Conservation (phyloP, 2,329 filamentous ascomycete species). For the Nemania sp. region DNA sequence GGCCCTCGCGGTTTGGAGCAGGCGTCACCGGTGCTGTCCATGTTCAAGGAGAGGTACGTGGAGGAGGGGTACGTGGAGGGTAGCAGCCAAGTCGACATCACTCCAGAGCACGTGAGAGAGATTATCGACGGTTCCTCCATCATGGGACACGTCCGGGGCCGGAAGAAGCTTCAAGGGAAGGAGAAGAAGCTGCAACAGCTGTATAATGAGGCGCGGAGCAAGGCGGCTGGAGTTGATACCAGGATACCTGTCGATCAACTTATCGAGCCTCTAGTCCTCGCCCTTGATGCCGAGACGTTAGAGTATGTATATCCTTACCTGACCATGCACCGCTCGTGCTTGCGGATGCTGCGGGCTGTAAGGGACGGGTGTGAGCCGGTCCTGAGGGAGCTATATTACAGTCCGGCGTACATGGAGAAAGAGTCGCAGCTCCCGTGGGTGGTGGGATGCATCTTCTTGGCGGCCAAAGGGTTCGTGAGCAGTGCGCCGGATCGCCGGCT, state of each 20-base stretch:
- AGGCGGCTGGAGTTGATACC: conserved; percentile 6
- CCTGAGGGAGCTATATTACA: conserved; percentile 42
- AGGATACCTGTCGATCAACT: conserved; percentile 36
- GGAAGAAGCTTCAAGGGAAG: conserved; percentile 25
- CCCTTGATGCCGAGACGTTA: conserved; percentile 44
- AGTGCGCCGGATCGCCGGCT: too few species aligned
- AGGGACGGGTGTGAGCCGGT: conserved; percentile 39
- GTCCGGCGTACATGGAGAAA: too few species aligned
- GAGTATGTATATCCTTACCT: conserved; percentile 49
- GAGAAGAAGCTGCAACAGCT: conserved; percentile 17
- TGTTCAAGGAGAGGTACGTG: conserved; percentile 46
- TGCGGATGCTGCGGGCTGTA: conserved; percentile 44
- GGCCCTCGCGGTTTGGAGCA: conserved; percentile 41
- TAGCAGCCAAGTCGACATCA: conserved; percentile 37
- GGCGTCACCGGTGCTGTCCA: conserved; percentile 40
- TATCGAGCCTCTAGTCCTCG: conserved; percentile 39
- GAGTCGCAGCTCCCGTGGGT: too few species aligned
- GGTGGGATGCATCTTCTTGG: too few species aligned
- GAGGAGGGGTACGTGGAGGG: conserved; percentile 40
- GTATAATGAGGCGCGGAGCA: not conserved
- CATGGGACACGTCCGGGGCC: conserved; percentile 31
- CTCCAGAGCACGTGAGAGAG: conserved; percentile 42
- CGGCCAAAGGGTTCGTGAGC: too few species aligned
- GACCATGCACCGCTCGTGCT: conserved; percentile 47
- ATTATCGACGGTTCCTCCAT: conserved; percentile 42